Percentiles rank a stretch among this genome's conserved stretches.
phyloP scores from a whole-genome alignment of 768 basidiomycete species.

The Pleurotus cornucopiae region DNA sequence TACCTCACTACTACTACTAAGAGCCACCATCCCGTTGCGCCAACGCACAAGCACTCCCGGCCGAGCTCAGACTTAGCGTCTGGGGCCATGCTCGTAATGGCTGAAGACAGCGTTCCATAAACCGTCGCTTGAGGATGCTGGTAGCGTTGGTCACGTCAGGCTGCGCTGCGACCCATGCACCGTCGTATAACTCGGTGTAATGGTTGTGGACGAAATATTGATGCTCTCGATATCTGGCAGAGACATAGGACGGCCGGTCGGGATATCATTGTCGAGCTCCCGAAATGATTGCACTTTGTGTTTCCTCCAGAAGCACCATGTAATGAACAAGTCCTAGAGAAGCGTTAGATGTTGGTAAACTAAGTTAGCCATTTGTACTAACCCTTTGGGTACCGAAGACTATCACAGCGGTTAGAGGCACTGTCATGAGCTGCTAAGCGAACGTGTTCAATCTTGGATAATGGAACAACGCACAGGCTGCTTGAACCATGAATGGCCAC shows the following conservation, averaged over 20 bases:
- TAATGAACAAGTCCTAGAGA: constrained; percentile 32
- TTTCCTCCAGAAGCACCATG: constrained; percentile 29
- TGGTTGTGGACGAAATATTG: constrained; percentile 2
- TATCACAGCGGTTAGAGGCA: constrained; percentile 44
- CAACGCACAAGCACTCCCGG: constrained; percentile 7
- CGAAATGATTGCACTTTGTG: background rate
- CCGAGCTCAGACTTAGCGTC: constrained; percentile 1
- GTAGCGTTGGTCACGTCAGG: background rate
- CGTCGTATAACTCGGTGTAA: background rate
- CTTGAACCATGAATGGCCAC: constrained; percentile 46
- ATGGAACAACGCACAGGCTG: constrained; percentile 34
- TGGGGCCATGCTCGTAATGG: constrained; percentile 5
- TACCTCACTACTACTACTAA: background rate
- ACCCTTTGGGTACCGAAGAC: constrained; percentile 50
- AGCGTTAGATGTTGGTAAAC: constrained; percentile 1
- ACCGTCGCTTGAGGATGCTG: background rate
- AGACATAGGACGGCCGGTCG: background rate
- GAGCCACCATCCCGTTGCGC: background rate
- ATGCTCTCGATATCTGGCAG: background rate
- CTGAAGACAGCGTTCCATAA: too few relatives aligned
- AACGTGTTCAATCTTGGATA: constrained; percentile 6
- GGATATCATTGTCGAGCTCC: background rate
- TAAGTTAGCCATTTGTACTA: background rate
- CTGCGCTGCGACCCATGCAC: constrained; percentile 18
- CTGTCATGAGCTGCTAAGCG: constrained; percentile 20